Evolutionary conservation across 768 basidiomycete species (phyloP).

Genomic region (Auricularia auricula-judae): DNA sequence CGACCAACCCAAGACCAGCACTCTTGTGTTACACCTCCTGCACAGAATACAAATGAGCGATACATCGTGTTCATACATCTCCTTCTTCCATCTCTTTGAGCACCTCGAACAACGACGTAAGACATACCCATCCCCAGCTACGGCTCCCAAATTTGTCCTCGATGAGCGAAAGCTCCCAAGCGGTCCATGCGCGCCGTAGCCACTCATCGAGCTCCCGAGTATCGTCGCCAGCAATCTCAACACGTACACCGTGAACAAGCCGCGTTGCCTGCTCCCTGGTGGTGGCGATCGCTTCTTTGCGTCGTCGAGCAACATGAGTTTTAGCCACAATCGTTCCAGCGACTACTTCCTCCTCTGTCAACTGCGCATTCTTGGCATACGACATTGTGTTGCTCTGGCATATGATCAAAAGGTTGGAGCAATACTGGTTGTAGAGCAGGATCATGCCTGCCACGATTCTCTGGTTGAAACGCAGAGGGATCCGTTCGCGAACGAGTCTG

Average conservation of each 20-base stretch:
- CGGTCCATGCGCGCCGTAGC: conserved; percentile 41
- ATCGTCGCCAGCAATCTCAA: conserved; percentile 41
- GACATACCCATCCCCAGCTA: conserved; percentile 51
- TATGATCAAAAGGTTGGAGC: conserved; percentile 34
- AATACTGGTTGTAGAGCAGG: conserved; percentile 26
- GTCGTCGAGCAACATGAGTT: conserved; percentile 42
- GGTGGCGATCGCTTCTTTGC: conserved; percentile 38
- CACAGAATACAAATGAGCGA: not conserved
- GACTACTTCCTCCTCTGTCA: conserved; percentile 55
- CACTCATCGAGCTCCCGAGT: conserved; percentile 26
- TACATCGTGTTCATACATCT: not conserved
- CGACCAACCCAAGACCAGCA: not conserved
- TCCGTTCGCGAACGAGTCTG: not conserved
- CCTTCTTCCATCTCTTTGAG: conserved; percentile 16
- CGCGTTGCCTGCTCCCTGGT: conserved; percentile 44
- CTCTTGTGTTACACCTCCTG: not conserved
- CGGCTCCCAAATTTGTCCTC: conserved; percentile 38
- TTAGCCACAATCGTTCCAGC: conserved; percentile 59
- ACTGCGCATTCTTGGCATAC: conserved; percentile 25
- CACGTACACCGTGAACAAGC: conserved; percentile 39
- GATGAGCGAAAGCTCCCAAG: conserved; percentile 36
- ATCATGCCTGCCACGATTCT: not conserved
- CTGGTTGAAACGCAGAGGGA: not conserved
- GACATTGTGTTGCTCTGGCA: conserved; percentile 39
- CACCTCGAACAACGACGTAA: conserved; percentile 46